Evolutionary conservation across 1,139 yeast genomes (phyloP), one percentile per base, ranked within the genome.

Genomic region (Kodamaea fungicola): DNA sequence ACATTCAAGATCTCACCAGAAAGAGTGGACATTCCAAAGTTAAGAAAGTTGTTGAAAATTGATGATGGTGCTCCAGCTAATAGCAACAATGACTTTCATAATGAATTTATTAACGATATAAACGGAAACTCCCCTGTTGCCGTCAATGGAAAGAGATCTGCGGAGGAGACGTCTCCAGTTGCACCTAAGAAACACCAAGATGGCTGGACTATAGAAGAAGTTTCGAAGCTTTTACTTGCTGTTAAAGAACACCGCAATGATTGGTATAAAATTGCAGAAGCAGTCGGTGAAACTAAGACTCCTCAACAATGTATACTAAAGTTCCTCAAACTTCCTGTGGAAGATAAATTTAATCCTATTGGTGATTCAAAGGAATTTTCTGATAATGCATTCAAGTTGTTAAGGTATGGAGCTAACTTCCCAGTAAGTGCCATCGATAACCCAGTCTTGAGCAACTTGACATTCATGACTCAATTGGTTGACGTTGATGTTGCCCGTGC

Each of bases 381-480:
- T 7, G 38, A 32, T 21, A 36, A 42, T 10, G 46, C 44, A 7
- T 35, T 48, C 13, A 67, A 66, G 10, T 83, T 95, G n/a, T 70
- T 90, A 48, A 85, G 83, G 54, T 89, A 76, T 59, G 83, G 92
- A 3, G 82, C 94, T 3, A 83, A 83, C 54, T 72, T 90, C 40
- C 96, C 97, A 6, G 82, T 87, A 33, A 80, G 88, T 35, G 77
- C 88, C 31, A 78, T 83, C 22, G 97, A 92, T 51, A 92, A 92
- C 57, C 98, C 99, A 1, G 90, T 92, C 3, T 75, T 92, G 67
- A 83, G 95, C 27, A 92, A 95, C 27, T 76, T 92, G 45, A 82
- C 96, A 4, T 92, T 90, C 59, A 69, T 94, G 63, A 82, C 94
- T 0, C 83, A 89, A 32, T 63, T 90, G 40, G 95, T 90, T 13